Base-by-base conservation (phyloP, 2,329 filamentous ascomycete genomes). In the Aspergillus sp. region DNA sequence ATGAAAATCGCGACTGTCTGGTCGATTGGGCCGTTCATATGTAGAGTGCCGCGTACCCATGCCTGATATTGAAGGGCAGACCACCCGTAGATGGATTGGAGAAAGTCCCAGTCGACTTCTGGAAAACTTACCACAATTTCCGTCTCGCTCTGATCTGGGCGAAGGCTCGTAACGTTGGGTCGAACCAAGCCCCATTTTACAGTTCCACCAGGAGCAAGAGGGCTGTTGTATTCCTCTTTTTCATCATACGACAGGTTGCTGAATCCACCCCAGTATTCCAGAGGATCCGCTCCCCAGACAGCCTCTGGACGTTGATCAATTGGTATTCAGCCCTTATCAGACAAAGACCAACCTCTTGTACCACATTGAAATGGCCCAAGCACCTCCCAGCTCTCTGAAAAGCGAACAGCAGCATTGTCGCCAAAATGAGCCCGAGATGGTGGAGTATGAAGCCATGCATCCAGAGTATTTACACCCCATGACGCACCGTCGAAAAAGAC, bases 281-380 rank as follows among this genome's bases (percentile, higher is more conserved):
- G 75, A 43, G 85, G 85, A 74, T 87, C 85, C 34, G 84, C 81
- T 45, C 84, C 84, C 85, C 85, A 87, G 28, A 82, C 75, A 23
- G 83, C 83, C 74, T 87, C 85, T 86, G 60, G 11, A 45, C 23
- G 46, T 11, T 9, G 23, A 38, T 25, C 31, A 19, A 46, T 66
- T 53, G 58, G 64, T 48, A 43, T 25, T 45, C 23, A 28, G 4
- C 31, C 9, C n/a, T 31, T 45, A 41, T 17, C 19, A 25, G 19
- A 38, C 38, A 11, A 60, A 34, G 22, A 71, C 79, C 69, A 79
- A 82, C 84, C 84, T 83, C 85, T 77, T 58, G 84, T 87, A 62
- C 85, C 85, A 59, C 84, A 81, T 64, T 83, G 81, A 67, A 87
- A 87, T 7, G 85, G 85, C 3, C 85, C 85, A 23, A 87, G 75